Percentiles rank a stretch among this genome's conserved stretches.
These are phyloP conservation scores for Luffa aegyptiaca DNA, from an alignment of 306 rosid species.

Conservation along the genomic window DNA sequence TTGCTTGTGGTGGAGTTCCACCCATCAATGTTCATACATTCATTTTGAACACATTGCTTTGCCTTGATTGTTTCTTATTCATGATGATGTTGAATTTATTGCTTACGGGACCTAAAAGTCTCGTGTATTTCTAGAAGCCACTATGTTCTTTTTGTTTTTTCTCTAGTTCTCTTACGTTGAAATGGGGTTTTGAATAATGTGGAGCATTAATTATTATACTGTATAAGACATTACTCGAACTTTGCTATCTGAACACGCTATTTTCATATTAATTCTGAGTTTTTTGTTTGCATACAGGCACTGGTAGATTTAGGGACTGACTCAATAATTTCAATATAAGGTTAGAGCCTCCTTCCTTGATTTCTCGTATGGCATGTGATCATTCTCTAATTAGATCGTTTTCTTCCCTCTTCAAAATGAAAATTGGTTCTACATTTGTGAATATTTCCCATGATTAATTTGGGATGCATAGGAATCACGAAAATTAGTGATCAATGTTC, in stretches of 20 bases:
- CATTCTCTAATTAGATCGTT: neutral
- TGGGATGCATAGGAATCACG: neutral
- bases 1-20: neutral
- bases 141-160: neutral
- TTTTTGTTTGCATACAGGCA: neutral
- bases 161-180: neutral
- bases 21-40: neutral
- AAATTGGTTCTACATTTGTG: neutral
- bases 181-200: neutral
- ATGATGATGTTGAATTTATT: neutral
- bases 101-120: neutral
- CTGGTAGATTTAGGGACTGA: neutral
- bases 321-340: conserved; percentile 5
- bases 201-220: neutral
- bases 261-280: neutral
- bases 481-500: neutral
- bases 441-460: neutral
- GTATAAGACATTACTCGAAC: neutral
- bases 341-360: neutral
- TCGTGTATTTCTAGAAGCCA: neutral
- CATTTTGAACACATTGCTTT: neutral
- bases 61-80: neutral
- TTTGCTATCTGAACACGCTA: neutral
- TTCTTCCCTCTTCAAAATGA: neutral
- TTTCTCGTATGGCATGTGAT: neutral